These are phyloP conservation scores for Fusarium tjaetaba DNA, from an alignment of 2,329 filamentous ascomycete species.

Conservation along the genomic window DNA sequence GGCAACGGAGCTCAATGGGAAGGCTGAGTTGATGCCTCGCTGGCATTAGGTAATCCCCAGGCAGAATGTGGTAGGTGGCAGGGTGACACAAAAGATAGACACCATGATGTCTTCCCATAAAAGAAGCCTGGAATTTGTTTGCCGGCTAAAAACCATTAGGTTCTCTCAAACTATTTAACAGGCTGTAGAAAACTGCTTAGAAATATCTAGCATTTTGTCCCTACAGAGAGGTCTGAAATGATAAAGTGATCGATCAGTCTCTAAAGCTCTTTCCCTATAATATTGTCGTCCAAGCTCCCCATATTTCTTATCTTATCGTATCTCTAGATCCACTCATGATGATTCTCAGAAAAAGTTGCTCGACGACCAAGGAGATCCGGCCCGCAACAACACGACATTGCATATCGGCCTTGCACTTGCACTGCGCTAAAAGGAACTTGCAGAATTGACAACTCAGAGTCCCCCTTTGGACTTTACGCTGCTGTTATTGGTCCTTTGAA, in stretches of 20 bases:
- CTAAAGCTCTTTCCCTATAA: conserved; percentile 3
- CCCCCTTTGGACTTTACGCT: conserved; percentile 6
- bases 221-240: not conserved
- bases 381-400: conserved; percentile 35
- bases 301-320: conserved; percentile 31
- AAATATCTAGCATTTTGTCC: too few species aligned
- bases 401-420: conserved; percentile 36
- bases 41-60: conserved; percentile 45
- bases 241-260: not conserved
- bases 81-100: conserved; percentile 4
- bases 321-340: conserved; percentile 34
- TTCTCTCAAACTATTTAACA: not conserved
- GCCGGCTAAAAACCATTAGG: accelerated
- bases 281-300: conserved; percentile 31
- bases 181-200: too few species aligned
- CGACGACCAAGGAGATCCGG: conserved; percentile 34
- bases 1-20: conserved; percentile 46
- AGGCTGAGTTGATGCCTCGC: conserved; percentile 49
- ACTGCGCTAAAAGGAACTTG: conserved; percentile 33
- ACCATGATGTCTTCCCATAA: not conserved
- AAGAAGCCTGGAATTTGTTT: not conserved
- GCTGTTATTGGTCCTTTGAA: conserved; percentile 16
- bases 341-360: conserved; percentile 43
- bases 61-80: conserved; percentile 30
- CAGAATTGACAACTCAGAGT: conserved; percentile 34